A percentile compares a stretch with the other conserved stretches of the same genome.
These are phyloP conservation scores for Aureobasidium sp. DNA, from an alignment of 2,329 filamentous ascomycete species.

Conservation along the genomic window DNA sequence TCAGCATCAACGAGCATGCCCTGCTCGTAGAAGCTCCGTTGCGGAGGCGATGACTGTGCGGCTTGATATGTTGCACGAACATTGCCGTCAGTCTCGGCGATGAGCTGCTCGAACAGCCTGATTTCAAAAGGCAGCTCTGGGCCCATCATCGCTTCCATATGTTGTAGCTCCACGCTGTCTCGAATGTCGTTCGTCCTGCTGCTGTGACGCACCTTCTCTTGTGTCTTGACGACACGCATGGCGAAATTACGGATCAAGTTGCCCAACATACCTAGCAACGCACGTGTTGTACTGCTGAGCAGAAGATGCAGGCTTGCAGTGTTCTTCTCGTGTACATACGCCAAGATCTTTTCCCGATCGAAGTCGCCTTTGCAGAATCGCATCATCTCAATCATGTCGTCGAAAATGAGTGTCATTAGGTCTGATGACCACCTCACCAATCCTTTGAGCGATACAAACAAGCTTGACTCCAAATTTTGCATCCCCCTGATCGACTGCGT, in stretches of 20 bases:
- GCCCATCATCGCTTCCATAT: constrained; percentile 29
- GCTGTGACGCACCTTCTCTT: constrained; percentile 16
- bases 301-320: constrained; percentile 44
- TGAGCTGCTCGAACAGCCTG: constrained; percentile 39
- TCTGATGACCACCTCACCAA: constrained; percentile 75
- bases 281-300: constrained; percentile 66
- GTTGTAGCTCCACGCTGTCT: background rate
- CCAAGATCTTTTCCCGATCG: background rate
- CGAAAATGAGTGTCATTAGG: constrained; percentile 49
- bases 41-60: constrained; percentile 34
- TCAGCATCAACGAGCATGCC: constrained; percentile 46
- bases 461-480: constrained; percentile 43
- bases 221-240: constrained; percentile 14
- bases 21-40: constrained; percentile 43
- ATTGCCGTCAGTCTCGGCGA: constrained; percentile 56
- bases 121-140: constrained; percentile 41
- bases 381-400: constrained; percentile 39
- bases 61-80: constrained; percentile 52
- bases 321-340: constrained; percentile 17
- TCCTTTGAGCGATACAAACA: constrained; percentile 64
- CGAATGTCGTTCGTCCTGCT: constrained; percentile 26
- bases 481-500: constrained; percentile 18
- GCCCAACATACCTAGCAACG: constrained; percentile 62
- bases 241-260: constrained; percentile 46
- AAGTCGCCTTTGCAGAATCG: constrained; percentile 1